These are phyloP conservation scores for Schwanniomyces polymorphus DNA, from an alignment of 805 yeast genomes.

Conservation along the genomic window DNA sequence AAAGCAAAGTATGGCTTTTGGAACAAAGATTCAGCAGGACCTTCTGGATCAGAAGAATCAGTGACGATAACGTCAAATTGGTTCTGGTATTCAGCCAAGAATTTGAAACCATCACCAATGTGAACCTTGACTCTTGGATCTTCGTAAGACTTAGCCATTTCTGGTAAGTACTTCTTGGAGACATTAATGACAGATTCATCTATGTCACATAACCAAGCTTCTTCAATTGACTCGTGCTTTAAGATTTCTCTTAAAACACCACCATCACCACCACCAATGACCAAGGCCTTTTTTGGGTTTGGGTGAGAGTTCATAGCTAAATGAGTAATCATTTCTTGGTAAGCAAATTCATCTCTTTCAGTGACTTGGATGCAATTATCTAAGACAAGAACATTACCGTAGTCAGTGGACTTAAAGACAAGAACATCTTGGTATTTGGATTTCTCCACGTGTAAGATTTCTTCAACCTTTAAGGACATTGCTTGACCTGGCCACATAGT, in stretches of 20 bases:
- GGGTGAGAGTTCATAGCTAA: slow-evolving; percentile 91
- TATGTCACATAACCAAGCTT: slow-evolving; percentile 90
- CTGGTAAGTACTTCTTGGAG: slow-evolving; percentile 84
- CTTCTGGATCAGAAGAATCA: slow-evolving; percentile 98
- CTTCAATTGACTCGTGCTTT: slow-evolving; percentile 83
- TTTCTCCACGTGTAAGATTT: slow-evolving; percentile 79
- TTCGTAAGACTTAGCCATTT: slow-evolving; percentile 76
- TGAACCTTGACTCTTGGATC: slow-evolving; percentile 90
- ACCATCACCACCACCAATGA: slow-evolving; percentile 99
- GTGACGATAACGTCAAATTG: slow-evolving; percentile 94
- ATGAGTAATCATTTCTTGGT: slow-evolving; percentile 98
- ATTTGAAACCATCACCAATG: slow-evolving; percentile 98
- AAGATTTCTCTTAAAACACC: slow-evolving; percentile 95
- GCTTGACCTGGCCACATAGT: slow-evolving; percentile 99
- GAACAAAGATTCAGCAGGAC: slow-evolving; percentile 93
- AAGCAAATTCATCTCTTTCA: slow-evolving; percentile 95
- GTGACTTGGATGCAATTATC: slow-evolving; percentile 96
- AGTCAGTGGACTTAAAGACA: slow-evolving; percentile 88
- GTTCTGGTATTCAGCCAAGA: slow-evolving; percentile 77
- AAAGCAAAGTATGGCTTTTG: slow-evolving; percentile 89
- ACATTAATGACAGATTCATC: slow-evolving; percentile 90
- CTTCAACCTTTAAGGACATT: slow-evolving; percentile 84
- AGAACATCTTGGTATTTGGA: slow-evolving; percentile 92
- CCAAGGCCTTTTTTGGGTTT: slow-evolving; percentile 89
- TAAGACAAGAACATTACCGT: slow-evolving; percentile 92